Evolutionary conservation across 2,329 filamentous ascomycete genomes (phyloP), one percentile per base, ranked within the genome.

Genomic region (Berkeleyomyces rouxiae): DNA sequence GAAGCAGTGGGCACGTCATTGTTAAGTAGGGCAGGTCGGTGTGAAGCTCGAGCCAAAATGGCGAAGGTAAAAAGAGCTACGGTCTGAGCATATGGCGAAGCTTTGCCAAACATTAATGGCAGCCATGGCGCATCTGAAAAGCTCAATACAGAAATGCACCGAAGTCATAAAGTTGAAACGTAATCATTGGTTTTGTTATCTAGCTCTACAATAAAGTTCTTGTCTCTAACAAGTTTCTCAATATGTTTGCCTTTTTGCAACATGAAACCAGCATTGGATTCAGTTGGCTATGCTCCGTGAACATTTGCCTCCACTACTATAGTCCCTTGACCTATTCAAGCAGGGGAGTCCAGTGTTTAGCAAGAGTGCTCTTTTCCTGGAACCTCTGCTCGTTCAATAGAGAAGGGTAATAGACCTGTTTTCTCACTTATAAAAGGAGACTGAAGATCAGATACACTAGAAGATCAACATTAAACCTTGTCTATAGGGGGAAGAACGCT

Each of bases 391-490:
- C 51, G 51, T 55, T 55, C 11, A 55, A 33, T 7, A 39, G 16
- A 55, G 33, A 55, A 55, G 51, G 33, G 51, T 5, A 55, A 16
- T 55, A 33, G 36, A 7, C n/a, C 16, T 31, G 33, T 37, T 55
- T 55, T 11, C 11, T n/a, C 31, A 31, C 33, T 2, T 7, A 5
- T 31, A 55, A 55, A 55, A 37, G 37, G 13, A 39, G 11, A 46
- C 43, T 46, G 4, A 23, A 7, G 43, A 46, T 4, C 11, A 13
- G 43, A 46, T 31, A 39, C 51, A 13, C 51, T 55, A 55, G 51
- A 55, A 55, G 33, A 55, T 55, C 51, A 37, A n/a, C n/a, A 55
- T 55, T 55, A 55, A 55, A 55, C n/a, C 51, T 55, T 55, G 33
- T 39, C 11, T n/a, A 7, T 7, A 31, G 36, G 31, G 11, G 16